A percentile compares a stretch with the other conserved stretches of the same genome.
These are phyloP conservation scores for Cyberlindnera petersonii DNA, from an alignment of 805 yeast genomes.

Conservation along the genomic window DNA sequence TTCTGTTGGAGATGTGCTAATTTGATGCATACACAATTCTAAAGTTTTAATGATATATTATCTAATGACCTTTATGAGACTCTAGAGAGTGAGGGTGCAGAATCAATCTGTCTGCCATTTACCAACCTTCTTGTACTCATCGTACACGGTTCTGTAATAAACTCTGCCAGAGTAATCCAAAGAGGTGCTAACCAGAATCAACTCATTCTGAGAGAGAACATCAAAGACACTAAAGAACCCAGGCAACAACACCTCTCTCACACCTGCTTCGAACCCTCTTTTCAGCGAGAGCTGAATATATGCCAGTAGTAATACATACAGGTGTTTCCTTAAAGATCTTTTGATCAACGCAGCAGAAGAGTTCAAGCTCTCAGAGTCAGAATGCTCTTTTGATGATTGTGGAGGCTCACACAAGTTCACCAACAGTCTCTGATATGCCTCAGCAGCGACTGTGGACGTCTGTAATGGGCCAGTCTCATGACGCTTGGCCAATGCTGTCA, in stretches of 20 bases:
- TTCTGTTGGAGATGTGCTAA: neutral
- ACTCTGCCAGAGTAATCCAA: conserved; percentile 68
- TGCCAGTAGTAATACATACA: conserved; percentile 55
- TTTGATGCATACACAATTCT: too few species aligned
- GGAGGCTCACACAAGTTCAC: conserved; percentile 72
- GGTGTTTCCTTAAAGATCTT: conserved; percentile 56
- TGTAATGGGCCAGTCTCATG: conserved; percentile 23
- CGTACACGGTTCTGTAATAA: conserved; percentile 62
- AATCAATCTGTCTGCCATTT: conserved; percentile 51
- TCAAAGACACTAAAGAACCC: conserved; percentile 67
- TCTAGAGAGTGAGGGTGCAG: too few species aligned
- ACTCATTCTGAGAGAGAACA: conserved; percentile 61
- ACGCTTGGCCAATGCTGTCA: conserved; percentile 42
- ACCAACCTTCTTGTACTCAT: conserved; percentile 71
- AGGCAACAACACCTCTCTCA: conserved; percentile 46
- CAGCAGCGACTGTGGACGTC: conserved; percentile 34
- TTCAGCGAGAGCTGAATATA: conserved; percentile 54
- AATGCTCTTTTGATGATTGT: conserved; percentile 29
- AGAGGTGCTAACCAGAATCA: conserved; percentile 56
- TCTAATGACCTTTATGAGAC: too few species aligned
- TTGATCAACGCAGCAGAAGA: conserved; percentile 55
- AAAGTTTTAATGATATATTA: too few species aligned
- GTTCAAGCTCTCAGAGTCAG: conserved; percentile 38
- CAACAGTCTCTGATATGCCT: conserved; percentile 53
- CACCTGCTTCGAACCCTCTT: conserved; percentile 41